Evolutionary conservation across 768 basidiomycete genomes (phyloP).

Genomic region (Pleurotus tuber-regium): DNA sequence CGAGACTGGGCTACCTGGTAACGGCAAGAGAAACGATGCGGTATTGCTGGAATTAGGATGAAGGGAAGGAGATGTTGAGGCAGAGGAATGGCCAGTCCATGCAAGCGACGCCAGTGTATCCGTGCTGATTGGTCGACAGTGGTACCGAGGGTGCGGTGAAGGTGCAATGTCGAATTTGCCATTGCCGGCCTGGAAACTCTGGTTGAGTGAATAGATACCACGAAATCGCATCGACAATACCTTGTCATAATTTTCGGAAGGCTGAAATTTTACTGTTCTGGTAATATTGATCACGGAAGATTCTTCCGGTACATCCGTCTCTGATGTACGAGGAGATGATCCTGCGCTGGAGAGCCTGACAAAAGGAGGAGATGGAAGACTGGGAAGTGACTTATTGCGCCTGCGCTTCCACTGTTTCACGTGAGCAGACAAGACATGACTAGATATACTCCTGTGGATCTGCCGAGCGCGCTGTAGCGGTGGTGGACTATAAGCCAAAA

Average conservation of each 20-base stretch:
- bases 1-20: constrained; percentile 9
- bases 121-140: constrained; percentile 23
- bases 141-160: constrained; percentile 19
- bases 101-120: constrained; percentile 28
- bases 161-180: not conserved
- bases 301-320: no score
- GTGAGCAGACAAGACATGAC: not conserved
- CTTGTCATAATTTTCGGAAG: no score
- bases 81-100: constrained; percentile 26
- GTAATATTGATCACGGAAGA: no score
- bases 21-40: constrained; percentile 9
- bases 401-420: not conserved
- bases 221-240: no score
- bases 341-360: no score
- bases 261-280: not conserved
- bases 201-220: no score
- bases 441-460: not conserved
- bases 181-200: not conserved
- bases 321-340: no score
- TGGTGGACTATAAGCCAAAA: not conserved
- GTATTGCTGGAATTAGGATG: constrained; percentile 1
- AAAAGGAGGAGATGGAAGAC: not conserved
- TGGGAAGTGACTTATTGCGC: constrained; percentile 4
- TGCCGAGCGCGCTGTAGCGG: not conserved
- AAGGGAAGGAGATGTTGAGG: constrained; percentile 13